Conservation (phyloP, 1,284 basidiomycete genomes). For the Anthracocystis setariae region DNA sequence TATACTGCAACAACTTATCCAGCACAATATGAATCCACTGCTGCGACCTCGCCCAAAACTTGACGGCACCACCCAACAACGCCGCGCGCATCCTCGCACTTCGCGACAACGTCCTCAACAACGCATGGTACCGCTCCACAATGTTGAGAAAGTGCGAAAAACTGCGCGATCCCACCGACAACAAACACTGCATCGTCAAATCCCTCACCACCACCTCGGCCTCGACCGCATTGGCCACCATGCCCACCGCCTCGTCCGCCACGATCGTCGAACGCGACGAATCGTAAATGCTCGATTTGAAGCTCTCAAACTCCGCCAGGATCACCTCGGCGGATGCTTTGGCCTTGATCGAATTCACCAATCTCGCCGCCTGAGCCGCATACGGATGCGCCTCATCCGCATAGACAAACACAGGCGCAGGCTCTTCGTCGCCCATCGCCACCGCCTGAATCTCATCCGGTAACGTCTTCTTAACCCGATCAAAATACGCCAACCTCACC, state of each 20-base stretch:
- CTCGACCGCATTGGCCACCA: constrained; percentile 62
- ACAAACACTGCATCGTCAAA: constrained; percentile 86
- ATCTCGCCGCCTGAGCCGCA: constrained; percentile 80
- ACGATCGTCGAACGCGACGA: constrained; percentile 15
- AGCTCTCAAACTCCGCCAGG: constrained; percentile 77
- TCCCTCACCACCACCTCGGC: constrained; percentile 78
- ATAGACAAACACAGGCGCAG: constrained; percentile 84
- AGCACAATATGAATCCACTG: constrained; percentile 75
- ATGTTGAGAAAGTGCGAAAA: constrained; percentile 99
- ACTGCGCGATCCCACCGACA: constrained; percentile 90
- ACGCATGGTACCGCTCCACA: constrained; percentile 89
- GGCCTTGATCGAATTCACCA: constrained; percentile 83
- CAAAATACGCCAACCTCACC: constrained; percentile 90
- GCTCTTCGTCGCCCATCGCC: constrained; percentile 79
- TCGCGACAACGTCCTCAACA: constrained; percentile 79
- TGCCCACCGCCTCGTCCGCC: constrained; percentile 70
- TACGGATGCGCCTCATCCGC: constrained; percentile 78
- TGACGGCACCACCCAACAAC: constrained; percentile 78
- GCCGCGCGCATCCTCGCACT: constrained; percentile 70
- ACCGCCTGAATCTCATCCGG: constrained; percentile 78
- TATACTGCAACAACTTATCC: constrained; percentile 98
- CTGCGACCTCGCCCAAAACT: constrained; percentile 76
- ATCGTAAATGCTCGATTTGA: constrained; percentile 49
- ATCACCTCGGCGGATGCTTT: constrained; percentile 78
- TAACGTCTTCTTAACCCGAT: constrained; percentile 88